phyloP scores from a whole-genome alignment of 768 basidiomycete genomes.

The Coprinopsis marcescibilis region DNA sequence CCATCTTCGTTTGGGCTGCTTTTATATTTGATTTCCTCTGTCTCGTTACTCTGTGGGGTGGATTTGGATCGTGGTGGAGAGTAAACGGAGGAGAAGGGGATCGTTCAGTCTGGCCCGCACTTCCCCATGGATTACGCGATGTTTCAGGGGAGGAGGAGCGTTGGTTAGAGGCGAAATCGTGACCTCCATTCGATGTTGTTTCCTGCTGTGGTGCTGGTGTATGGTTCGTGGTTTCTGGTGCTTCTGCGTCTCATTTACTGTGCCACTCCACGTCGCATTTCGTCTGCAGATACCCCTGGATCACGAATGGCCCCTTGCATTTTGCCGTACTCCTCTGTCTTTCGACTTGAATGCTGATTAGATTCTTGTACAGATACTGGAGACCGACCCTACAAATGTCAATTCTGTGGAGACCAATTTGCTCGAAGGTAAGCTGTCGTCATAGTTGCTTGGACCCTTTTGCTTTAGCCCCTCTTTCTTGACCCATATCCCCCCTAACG shows the following conservation, averaged over 20 bases:
- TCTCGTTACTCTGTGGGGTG: not conserved
- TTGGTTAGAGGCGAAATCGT: not conserved
- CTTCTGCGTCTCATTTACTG: slow-evolving; percentile 6
- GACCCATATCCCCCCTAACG: too few species aligned
- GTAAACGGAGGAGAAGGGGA: not conserved
- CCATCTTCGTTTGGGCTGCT: too few species aligned
- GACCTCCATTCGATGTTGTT: not conserved
- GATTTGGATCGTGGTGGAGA: not conserved
- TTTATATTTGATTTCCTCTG: not conserved
- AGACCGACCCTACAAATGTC: slow-evolving; percentile 86
- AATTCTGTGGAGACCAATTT: slow-evolving; percentile 85
- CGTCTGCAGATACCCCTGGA: too few species aligned
- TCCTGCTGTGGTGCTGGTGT: not conserved
- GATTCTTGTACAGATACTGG: slow-evolving; percentile 61
- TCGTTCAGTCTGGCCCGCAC: slow-evolving; percentile 14
- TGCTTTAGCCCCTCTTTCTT: not conserved
- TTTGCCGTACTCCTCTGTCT: too few species aligned
- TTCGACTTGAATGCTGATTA: slow-evolving; percentile 11
- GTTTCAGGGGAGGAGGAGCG: slow-evolving; percentile 1
- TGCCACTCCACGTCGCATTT: too few species aligned
- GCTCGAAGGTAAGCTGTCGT: slow-evolving; percentile 57
- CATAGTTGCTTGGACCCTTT: slow-evolving; percentile 1
- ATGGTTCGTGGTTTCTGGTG: not conserved
- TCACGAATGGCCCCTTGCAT: too few species aligned
- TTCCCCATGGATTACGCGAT: slow-evolving; percentile 13